phyloP scores from a whole-genome alignment of 768 basidiomycete genomes.

The Hysterangium stoloniferum region DNA sequence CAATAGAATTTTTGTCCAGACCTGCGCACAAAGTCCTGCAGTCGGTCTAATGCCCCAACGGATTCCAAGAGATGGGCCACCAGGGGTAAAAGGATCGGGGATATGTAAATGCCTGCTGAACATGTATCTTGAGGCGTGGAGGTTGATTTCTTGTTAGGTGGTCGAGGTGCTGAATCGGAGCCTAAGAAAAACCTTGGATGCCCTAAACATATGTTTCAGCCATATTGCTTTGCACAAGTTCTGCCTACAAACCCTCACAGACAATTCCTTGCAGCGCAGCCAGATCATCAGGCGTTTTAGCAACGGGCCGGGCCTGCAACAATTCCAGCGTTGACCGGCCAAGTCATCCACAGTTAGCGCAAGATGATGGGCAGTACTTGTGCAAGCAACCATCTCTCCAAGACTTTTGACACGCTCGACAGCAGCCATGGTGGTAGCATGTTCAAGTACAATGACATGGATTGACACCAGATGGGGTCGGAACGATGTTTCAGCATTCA shows the following conservation, averaged over 20 bases:
- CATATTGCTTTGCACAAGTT: too few relatives aligned
- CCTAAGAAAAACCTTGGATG: conserved; percentile 96
- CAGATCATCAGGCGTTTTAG: conserved; percentile 91
- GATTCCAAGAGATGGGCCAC: conserved; percentile 84
- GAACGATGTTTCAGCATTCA: conserved; percentile 90
- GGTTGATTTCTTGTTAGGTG: conserved; percentile 55
- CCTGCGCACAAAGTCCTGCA: conserved; percentile 71
- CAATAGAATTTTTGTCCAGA: conserved; percentile 78
- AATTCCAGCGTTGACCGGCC: conserved; percentile 92
- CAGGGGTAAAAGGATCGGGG: conserved; percentile 83
- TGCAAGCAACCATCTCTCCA: conserved; percentile 83
- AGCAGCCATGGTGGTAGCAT: conserved; percentile 89
- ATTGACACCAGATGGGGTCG: conserved; percentile 80
- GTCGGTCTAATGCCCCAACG: conserved; percentile 75
- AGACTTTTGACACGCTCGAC: conserved; percentile 76
- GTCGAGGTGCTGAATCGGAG: conserved; percentile 94
- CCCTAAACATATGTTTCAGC: too few relatives aligned
- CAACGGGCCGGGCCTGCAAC: conserved; percentile 98
- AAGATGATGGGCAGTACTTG: conserved; percentile 96
- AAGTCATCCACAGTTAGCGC: conserved; percentile 92
- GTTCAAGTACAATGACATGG: conserved; percentile 94
- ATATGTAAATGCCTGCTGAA: conserved; percentile 95
- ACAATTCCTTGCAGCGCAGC: conserved; percentile 73
- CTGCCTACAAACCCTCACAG: conserved; percentile 46
- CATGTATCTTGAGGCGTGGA: conserved; percentile 67